Evolutionary conservation across 306 rosid species (phyloP), one percentile per base, ranked within the genome.

Genomic region (Quercus agrifolia): DNA sequence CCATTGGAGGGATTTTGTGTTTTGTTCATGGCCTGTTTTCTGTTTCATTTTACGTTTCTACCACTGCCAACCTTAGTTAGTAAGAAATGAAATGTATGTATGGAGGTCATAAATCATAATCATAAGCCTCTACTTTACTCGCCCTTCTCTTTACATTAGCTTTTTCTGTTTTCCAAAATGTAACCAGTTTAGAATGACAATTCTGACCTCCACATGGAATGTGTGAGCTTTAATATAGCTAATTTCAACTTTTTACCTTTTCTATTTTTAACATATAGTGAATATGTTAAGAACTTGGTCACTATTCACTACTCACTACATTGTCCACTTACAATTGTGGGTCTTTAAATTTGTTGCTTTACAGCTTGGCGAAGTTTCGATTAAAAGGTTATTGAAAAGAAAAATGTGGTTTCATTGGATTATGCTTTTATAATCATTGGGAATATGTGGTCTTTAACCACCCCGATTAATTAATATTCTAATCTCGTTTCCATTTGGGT

Each of bases 1-100:
- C 99, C 12, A 93, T 95, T n/a, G 99, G 98, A 67, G 99, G 99
- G 11, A 91, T 96, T 73, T 64, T 82, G 71, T 93, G 99, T 75
- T 93, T 96, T 80, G 91, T 93, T 82, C 99, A 95, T 90, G 96
- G 81, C 52, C 74, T 93, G 58, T 88, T 95, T 81, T 78, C 75
- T 77, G 89, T 95, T 61, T 92, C 90, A 17, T 95, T 88, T 85
- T 95, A 91, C 86, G 86, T 95, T 81, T 81, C 92, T 83, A 74
- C 88, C 87, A 88, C 96, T 87, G 88, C 93, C 56, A 75, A 86
- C 0, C 23, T 57, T 56, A 92, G 79, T 27, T 66, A 55, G 17
- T 85, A 85, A 80, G 85, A 20, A 49, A 41, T 41, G 46, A 49
- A 49, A 13, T 49, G 17, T 3, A 13, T 49, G 54, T 49, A 13